Percentiles rank a stretch among this genome's conserved stretches.
These are phyloP conservation scores for Penstemon newberryi DNA, from an alignment of 257 asterid species.

Conservation along the genomic window DNA sequence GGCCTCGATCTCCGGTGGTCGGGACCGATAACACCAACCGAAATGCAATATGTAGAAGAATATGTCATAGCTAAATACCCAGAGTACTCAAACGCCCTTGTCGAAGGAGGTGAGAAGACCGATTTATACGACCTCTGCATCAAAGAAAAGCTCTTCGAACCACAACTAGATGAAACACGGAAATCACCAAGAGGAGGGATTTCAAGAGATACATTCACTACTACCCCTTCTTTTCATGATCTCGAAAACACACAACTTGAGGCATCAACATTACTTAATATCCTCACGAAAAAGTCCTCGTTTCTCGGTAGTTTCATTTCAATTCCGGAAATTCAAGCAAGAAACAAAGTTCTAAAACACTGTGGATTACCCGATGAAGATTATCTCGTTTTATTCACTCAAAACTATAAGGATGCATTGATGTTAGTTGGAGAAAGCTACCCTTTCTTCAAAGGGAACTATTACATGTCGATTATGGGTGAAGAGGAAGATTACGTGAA, in stretches of 20 bases:
- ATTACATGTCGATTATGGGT: slow-evolving; percentile 58
- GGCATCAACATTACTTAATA: slow-evolving; percentile 69
- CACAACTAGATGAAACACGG: slow-evolving; percentile 41
- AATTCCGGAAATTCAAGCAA: slow-evolving; percentile 83
- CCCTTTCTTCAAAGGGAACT: slow-evolving; percentile 76
- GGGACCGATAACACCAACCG: slow-evolving; percentile 86
- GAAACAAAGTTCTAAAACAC: slow-evolving; percentile 71
- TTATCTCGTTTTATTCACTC: slow-evolving; percentile 61
- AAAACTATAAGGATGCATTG: slow-evolving; percentile 64
- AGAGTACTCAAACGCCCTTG: slow-evolving; percentile 72
- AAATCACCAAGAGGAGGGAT: slow-evolving; percentile 51
- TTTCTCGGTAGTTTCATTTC: slow-evolving; percentile 70
- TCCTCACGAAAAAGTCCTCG: slow-evolving; percentile 65
- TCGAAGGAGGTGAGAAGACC: slow-evolving; percentile 70
- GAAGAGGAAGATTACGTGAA: slow-evolving; percentile 54
- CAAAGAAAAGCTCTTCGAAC: slow-evolving; percentile 50
- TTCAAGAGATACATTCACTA: slow-evolving; percentile 29
- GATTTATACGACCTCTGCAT: slow-evolving; percentile 66
- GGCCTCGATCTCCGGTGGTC: slow-evolving; percentile 90
- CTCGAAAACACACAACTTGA: slow-evolving; percentile 67
- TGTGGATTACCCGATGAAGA: slow-evolving; percentile 78
- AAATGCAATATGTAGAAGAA: slow-evolving; percentile 78
- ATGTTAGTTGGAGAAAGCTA: slow-evolving; percentile 78
- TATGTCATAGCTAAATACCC: slow-evolving; percentile 84
- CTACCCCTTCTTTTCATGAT: slow-evolving; percentile 47